Evolutionary conservation across 2,329 filamentous ascomycete genomes (phyloP).

Genomic region (Ramichloridium luteum): DNA sequence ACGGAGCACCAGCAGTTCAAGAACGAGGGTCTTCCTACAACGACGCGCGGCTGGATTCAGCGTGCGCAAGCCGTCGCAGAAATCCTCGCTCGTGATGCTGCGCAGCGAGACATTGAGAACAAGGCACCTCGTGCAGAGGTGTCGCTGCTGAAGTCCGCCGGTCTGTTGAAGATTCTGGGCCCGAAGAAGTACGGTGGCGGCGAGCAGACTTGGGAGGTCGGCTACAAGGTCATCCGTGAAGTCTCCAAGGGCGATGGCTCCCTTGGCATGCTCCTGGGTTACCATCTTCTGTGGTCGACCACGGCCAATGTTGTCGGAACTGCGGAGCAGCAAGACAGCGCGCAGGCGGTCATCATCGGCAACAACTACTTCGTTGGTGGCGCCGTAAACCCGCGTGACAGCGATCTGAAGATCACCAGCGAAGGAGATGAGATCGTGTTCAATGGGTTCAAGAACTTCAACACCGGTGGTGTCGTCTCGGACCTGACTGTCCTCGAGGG

Average conservation of each 20-base stretch:
- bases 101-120: conserved; percentile 38
- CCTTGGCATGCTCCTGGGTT: conserved; percentile 53
- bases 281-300: conserved; percentile 52
- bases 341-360: conserved; percentile 44
- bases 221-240: conserved; percentile 48
- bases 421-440: conserved; percentile 46
- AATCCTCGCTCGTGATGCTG: conserved; percentile 39
- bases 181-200: conserved; percentile 41
- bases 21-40: conserved; percentile 25
- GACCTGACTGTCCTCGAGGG: conserved; percentile 56
- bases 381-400: conserved; percentile 53
- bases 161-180: conserved; percentile 40
- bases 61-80: conserved; percentile 38
- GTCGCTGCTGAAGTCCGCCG: conserved; percentile 39
- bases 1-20: conserved; percentile 15
- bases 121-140: conserved; percentile 42
- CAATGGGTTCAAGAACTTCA: conserved; percentile 54
- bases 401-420: conserved; percentile 44
- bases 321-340: conserved; percentile 45
- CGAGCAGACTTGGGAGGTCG: conserved; percentile 42
- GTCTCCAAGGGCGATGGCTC: conserved; percentile 53
- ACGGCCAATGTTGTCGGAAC: conserved; percentile 50
- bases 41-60: conserved; percentile 34
- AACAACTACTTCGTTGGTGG: conserved; percentile 57
- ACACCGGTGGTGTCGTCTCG: conserved; percentile 54